These are phyloP conservation scores for Solidago caesia DNA, from an alignment of 129 eudicot species.

Conservation along the genomic window DNA sequence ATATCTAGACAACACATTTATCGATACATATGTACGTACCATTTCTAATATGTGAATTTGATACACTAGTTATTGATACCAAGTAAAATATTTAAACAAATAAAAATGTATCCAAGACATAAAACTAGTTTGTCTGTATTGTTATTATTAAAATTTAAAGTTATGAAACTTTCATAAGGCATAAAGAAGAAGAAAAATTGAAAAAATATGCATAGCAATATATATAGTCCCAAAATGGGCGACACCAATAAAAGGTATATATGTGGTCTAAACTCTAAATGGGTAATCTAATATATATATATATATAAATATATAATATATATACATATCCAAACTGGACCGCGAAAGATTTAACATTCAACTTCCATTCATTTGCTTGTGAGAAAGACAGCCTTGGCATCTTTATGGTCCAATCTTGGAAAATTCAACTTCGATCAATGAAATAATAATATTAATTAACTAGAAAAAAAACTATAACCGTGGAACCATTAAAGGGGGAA, in stretches of 20 bases:
- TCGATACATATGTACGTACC: no score
- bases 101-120: no score
- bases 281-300: neutral
- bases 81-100: no score
- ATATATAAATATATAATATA: conserved; percentile 18
- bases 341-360: conserved; percentile 33
- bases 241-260: conserved; percentile 28
- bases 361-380: conserved; percentile 37
- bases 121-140: no score
- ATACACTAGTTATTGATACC: no score
- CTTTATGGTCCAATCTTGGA: conserved; percentile 38
- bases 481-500: conserved; percentile 11
- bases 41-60: no score
- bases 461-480: neutral
- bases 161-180: no score
- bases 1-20: no score
- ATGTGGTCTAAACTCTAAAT: conserved; percentile 15
- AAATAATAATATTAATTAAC: conserved; percentile 16
- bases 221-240: conserved; percentile 35
- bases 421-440: conserved; percentile 21
- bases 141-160: no score
- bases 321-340: conserved; percentile 24
- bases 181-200: neutral
- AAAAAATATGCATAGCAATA: neutral
- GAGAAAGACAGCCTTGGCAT: conserved; percentile 31